Conservation (phyloP, 441 rosid species). For the Brassica hybrid region DNA sequence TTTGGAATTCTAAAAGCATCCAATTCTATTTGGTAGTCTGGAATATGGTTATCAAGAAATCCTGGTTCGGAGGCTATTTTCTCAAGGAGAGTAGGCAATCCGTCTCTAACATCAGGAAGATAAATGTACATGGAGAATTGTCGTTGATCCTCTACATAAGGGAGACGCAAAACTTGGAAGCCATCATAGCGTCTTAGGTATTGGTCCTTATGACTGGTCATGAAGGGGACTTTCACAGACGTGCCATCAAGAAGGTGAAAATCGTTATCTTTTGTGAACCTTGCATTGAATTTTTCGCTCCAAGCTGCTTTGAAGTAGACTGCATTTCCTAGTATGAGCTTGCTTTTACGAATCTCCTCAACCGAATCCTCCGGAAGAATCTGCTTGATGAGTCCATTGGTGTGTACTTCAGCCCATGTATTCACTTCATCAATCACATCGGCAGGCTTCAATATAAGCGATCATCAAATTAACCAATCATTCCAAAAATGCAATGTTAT, state of each 20-base stretch:
- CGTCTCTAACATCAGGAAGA: slow-evolving; percentile 50
- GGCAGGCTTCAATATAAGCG: slow-evolving; percentile 49
- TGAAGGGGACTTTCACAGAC: slow-evolving; percentile 63
- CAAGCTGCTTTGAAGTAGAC: slow-evolving; percentile 84
- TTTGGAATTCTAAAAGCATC: slow-evolving; percentile 62
- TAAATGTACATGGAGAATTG: slow-evolving; percentile 58
- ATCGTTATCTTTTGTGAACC: slow-evolving; percentile 58
- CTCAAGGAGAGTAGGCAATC: slow-evolving; percentile 60
- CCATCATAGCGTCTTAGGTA: slow-evolving; percentile 47
- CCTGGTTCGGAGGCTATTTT: slow-evolving; percentile 51
- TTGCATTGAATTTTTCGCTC: slow-evolving; percentile 61
- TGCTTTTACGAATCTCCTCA: slow-evolving; percentile 40
- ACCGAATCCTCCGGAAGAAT: slow-evolving; percentile 49
- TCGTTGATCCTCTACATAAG: slow-evolving; percentile 67
- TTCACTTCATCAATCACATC: slow-evolving; percentile 65
- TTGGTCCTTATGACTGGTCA: slow-evolving; percentile 67
- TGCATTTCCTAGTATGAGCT: slow-evolving; percentile 69
- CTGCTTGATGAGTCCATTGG: slow-evolving; percentile 66
- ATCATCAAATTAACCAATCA: background rate
- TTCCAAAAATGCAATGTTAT: background rate
- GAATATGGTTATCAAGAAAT: slow-evolving; percentile 60
- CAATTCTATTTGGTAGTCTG: slow-evolving; percentile 41
- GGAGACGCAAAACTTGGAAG: slow-evolving; percentile 73
- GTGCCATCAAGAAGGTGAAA: slow-evolving; percentile 67
- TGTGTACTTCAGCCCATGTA: slow-evolving; percentile 66